These are phyloP conservation scores for Moricandia moricandioides DNA, from an alignment of 345 rosid species.

Conservation along the genomic window DNA sequence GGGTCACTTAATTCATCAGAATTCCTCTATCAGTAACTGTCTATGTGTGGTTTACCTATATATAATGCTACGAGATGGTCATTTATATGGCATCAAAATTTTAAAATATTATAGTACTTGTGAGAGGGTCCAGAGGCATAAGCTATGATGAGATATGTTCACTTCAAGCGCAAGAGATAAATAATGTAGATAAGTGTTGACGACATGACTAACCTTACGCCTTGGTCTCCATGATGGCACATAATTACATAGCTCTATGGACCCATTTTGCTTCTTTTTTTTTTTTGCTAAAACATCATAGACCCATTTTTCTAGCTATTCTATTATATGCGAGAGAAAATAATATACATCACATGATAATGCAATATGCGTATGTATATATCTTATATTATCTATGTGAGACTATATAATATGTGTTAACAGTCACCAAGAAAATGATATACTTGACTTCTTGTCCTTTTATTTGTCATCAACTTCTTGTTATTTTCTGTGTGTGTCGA, in stretches of 20 bases:
- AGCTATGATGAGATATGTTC: constrained; percentile 18
- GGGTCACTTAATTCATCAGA: too few species aligned
- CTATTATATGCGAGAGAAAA: background rate
- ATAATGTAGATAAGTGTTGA: constrained; percentile 7
- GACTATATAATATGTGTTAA: background rate
- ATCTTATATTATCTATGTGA: background rate
- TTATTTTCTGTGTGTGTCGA: constrained; percentile 1
- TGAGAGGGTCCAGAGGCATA: constrained; percentile 19
- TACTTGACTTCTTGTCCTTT: constrained; percentile 13
- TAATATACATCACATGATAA: background rate
- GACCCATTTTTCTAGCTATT: too few species aligned
- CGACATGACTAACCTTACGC: constrained; percentile 6
- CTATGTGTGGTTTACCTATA: background rate
- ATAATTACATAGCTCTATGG: constrained; percentile 10
- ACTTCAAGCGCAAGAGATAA: constrained; percentile 17
- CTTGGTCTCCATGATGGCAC: constrained; percentile 20
- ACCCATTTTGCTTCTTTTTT: constrained; percentile 11
- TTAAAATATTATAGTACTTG: background rate
- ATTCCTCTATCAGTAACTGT: too few species aligned
- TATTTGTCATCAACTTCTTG: constrained; percentile 24
- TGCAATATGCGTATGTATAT: background rate
- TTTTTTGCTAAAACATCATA: too few species aligned
- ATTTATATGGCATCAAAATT: constrained; percentile 17
- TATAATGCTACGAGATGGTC: background rate
- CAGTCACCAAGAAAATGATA: constrained; percentile 24